Evolutionary conservation across 495 filamentous ascomycete species (phyloP), one percentile per base, ranked within the genome.

Genomic region (Niebla homalea): DNA sequence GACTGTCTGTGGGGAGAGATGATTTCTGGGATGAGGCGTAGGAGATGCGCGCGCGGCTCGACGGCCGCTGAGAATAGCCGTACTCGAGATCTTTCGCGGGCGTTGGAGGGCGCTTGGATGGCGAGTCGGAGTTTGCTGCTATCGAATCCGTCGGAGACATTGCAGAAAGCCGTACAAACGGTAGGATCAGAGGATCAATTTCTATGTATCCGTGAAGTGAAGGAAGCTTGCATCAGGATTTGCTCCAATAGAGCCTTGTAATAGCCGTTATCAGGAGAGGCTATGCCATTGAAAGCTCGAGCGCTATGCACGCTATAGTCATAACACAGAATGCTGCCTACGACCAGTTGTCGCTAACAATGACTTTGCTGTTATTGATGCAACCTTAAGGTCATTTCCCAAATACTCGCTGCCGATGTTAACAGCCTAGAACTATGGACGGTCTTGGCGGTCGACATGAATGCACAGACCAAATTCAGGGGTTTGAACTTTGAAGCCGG

Each of bases 11-110:
- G 20, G 46, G 46, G 38, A 40, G 32, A 39, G 40, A 35, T 19
- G 48, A 12, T 22, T 16, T 20, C 6, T 23, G 5, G 2, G 38
- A 43, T 2, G 18, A 35, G 29, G 8, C 10, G 18, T 43, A n/a
- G 25, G 48, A 43, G 4, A 15, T 19, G 41, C 36, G 54, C 19
- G 16, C 25, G 21, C 50, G 51, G 8, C 36, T 42, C 16, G 38
- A 41, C 4, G 51, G 43, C 5, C 35, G 36, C 37, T 16, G 35
- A 20, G 41, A 47, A 4, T 36, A 16, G 16, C 50, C 54, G n/a
- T 52, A 49, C 52, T 56, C 54, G 11, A 56, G 50, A 35, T 56
- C 54, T 49, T 56, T 52, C 2, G 54, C 54, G 29, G 54, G 54
- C 10, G 54, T 50, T 39, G 55, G 55, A 15, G 55, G 55, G 35